phyloP scores from a whole-genome alignment of 2,329 filamentous ascomycete species.

The Colletotrichum camelliae region DNA sequence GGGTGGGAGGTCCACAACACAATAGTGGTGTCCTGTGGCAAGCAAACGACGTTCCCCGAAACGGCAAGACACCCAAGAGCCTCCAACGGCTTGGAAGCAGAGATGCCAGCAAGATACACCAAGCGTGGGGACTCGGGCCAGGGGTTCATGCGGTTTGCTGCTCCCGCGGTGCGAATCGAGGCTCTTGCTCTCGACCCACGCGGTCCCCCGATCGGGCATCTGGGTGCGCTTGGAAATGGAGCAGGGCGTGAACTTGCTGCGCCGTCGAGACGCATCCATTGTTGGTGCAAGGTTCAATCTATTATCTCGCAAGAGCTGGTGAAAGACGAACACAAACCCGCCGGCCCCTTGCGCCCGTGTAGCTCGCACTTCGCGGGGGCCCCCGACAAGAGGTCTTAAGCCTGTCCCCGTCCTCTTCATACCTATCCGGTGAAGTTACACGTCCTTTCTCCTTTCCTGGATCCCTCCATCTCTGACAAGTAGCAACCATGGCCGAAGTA shows the following conservation, averaged over 20 bases:
- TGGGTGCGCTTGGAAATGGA: not conserved
- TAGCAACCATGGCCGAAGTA: constrained; percentile 25
- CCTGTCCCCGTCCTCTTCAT: not conserved
- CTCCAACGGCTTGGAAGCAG: not conserved
- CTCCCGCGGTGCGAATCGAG: not conserved
- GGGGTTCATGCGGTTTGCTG: not conserved
- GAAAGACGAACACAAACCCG: not conserved
- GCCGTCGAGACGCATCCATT: not conserved
- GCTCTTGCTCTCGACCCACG: not conserved
- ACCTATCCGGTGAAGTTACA: not conserved
- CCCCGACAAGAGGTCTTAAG: not conserved
- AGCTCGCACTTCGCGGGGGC: not conserved
- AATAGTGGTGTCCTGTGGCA: not conserved
- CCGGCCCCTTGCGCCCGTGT: not conserved
- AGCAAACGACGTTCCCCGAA: not conserved
- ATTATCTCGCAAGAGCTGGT: not conserved
- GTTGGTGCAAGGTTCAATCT: not conserved
- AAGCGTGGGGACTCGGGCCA: not conserved
- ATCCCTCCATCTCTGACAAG: not conserved
- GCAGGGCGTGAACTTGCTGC: not conserved
- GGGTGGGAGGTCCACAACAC: not conserved
- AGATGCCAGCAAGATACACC: not conserved
- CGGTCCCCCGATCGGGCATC: not conserved
- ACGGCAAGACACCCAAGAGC: not conserved
- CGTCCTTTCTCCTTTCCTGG: not conserved